Base-by-base conservation (phyloP, 441 rosid genomes). In the Populus hybrid region DNA sequence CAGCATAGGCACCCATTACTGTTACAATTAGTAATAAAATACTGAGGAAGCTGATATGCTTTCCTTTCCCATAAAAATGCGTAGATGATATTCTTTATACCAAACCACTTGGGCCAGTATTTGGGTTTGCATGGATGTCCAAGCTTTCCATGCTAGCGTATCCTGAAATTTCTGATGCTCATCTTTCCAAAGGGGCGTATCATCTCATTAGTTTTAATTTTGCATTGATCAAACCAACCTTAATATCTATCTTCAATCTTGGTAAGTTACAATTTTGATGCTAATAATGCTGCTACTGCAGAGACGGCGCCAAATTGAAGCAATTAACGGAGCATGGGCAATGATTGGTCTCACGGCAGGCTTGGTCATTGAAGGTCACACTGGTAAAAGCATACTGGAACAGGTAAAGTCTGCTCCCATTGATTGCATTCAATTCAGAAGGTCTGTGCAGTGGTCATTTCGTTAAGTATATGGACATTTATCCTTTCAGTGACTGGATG, bases 271-370 rank as follows among this genome's bases (percentile, higher is more conserved):
- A 10, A 26, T 31, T 38, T 36, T 29, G 14, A 3, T 73, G 53
- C 0, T 1, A 68, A 65, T 38, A 50, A 61, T 50, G 61, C 74
- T 82, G 65, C 76, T 20, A 16, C 36, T 65, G 29, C 78, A 95
- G 96, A 88, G 91, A 79, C 86, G 85, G 73, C 93, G 92, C 28
- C 86, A 80, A 85, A 88, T 91, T 70, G 99, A 95, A 75, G 98
- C 99, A 23, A 91, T 93, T 72, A 93, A 92, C 42, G 99, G 98
- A 68, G 93, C 96, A 0, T 95, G 97, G 97, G 97, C 97, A 42
- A 87, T 91, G 94, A 87, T 93, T 23, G 99, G 99, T 78, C 94
- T 93, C 76, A 81, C 89, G 5, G 88, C 85, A 68, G 97, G 92
- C 65, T 84, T 93, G 77, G 91, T 92, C 35, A 89, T 93, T 64